Evolutionary conservation across 768 basidiomycete species (phyloP).

Genomic region (Phanerodontia chrysosporium): DNA sequence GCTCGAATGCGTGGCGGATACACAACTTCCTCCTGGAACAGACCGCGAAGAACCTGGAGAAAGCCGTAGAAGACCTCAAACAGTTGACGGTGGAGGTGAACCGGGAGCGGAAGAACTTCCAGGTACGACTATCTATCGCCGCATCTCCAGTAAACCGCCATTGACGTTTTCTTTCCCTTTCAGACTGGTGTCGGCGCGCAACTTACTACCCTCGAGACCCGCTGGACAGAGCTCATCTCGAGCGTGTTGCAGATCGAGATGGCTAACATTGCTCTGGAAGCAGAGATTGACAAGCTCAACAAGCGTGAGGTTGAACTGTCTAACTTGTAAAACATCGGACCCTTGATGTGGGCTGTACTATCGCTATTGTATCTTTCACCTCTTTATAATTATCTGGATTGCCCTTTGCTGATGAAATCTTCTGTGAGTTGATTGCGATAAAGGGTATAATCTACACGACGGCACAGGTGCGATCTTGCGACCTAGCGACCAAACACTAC

Average conservation of each 20-base stretch:
- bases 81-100: conserved; percentile 83
- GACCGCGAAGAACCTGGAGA: conserved; percentile 67
- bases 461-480: neutral
- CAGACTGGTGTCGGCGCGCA: conserved; percentile 79
- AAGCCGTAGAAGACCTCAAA: conserved; percentile 70
- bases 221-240: conserved; percentile 92
- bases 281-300: conserved; percentile 63
- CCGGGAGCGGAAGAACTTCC: conserved; percentile 80
- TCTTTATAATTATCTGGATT: neutral
- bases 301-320: conserved; percentile 60
- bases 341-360: conserved; percentile 9
- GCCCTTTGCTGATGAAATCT: conserved; percentile 2
- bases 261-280: conserved; percentile 87
- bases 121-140: conserved; percentile 41
- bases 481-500: neutral
- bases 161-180: neutral
- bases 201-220: conserved; percentile 74
- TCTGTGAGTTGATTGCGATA: neutral
- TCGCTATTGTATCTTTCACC: neutral
- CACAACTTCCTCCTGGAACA: conserved; percentile 86
- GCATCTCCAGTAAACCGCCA: neutral
- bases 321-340: conserved; percentile 17
- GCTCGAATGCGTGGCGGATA: conserved; percentile 87
- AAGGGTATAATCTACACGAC: neutral
- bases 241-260: conserved; percentile 91